Percentiles rank a stretch among this genome's conserved stretches.
These are phyloP conservation scores for Aspergillus fijiensis DNA, from an alignment of 2,329 filamentous ascomycete species.

Conservation along the genomic window DNA sequence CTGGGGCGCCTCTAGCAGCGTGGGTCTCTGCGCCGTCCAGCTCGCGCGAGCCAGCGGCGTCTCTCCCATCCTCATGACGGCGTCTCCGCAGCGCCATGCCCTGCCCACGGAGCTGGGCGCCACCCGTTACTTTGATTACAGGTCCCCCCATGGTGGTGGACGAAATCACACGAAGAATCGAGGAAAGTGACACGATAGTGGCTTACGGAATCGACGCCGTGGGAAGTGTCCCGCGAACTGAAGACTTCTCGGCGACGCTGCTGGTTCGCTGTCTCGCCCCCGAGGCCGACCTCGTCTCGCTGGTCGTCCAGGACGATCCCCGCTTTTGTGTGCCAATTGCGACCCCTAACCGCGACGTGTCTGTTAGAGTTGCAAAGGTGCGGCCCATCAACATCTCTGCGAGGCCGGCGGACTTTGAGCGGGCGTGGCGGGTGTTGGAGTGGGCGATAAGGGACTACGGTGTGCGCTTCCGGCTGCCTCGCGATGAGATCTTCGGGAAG, in stretches of 20 bases:
- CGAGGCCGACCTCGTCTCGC: background rate
- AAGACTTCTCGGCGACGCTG: background rate
- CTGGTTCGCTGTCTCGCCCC: background rate
- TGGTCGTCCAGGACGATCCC: background rate
- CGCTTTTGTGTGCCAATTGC: background rate
- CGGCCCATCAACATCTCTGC: background rate
- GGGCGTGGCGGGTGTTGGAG: background rate
- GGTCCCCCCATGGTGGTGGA: constrained; percentile 5
- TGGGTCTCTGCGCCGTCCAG: too few relatives aligned
- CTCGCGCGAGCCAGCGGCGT: too few relatives aligned
- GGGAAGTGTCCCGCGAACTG: background rate
- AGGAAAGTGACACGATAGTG: background rate
- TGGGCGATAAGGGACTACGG: background rate
- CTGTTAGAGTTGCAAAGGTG: background rate
- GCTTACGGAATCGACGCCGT: background rate
- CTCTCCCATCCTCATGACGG: too few relatives aligned
- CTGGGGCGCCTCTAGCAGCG: too few relatives aligned
- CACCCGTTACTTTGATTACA: constrained; percentile 9
- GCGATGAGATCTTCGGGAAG: background rate
- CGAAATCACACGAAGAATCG: background rate
- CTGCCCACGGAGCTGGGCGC: background rate
- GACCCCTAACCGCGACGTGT: background rate
- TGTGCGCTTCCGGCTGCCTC: background rate
- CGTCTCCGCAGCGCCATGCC: too few relatives aligned
- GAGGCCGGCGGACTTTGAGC: background rate